A percentile compares a stretch with the other conserved stretches of the same genome.
phyloP scores from a whole-genome alignment of 1,284 basidiomycete genomes.

The Moesziomyces antarcticus region DNA sequence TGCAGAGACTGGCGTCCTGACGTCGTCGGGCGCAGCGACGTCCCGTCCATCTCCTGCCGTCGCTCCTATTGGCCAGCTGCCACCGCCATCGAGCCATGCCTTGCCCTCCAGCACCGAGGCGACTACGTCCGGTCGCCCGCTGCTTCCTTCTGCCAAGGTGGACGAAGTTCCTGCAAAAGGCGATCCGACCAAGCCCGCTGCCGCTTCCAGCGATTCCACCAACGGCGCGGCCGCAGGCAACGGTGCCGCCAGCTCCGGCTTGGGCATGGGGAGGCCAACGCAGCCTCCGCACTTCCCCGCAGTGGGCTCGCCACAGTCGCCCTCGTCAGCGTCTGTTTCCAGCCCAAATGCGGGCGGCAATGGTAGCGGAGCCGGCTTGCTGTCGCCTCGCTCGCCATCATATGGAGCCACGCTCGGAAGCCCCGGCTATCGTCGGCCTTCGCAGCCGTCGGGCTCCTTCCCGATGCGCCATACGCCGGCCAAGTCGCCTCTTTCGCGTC shows the following conservation, averaged over 20 bases:
- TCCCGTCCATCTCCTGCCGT: conserved; percentile 6
- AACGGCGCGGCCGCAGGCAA: conserved; percentile 1
- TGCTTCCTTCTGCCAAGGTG: conserved; percentile 21
- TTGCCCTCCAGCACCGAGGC: conserved; percentile 9
- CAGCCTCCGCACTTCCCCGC: conserved; percentile 18
- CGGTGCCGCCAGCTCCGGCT: conserved; percentile 5
- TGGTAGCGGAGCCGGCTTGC: conserved; percentile 4
- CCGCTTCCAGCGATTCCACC: conserved; percentile 2
- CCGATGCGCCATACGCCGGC: conserved; percentile 51
- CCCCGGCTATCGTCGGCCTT: conserved; percentile 36
- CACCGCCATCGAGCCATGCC: conserved; percentile 34
- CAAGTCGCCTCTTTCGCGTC: conserved; percentile 43
- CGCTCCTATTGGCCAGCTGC: conserved; percentile 15
- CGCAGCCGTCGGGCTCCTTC: conserved; percentile 46
- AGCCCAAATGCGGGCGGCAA: conserved; percentile 1
- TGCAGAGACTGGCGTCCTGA: conserved; percentile 30
- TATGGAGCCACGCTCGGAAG: conserved; percentile 30
- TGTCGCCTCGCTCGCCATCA: conserved; percentile 39
- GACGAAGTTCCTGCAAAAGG: conserved; percentile 1
- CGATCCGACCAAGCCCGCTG: conserved; percentile 12
- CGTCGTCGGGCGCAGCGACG: conserved; percentile 16
- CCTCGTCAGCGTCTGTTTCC: conserved; percentile 14
- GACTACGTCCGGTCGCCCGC: conserved; percentile 21
- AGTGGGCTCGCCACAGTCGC: conserved; percentile 30
- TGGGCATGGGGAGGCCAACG: conserved; percentile 33